Percentiles rank a stretch among this genome's conserved stretches.
phyloP scores from a whole-genome alignment of 2,329 filamentous ascomycete genomes.

The Cytospora mali region DNA sequence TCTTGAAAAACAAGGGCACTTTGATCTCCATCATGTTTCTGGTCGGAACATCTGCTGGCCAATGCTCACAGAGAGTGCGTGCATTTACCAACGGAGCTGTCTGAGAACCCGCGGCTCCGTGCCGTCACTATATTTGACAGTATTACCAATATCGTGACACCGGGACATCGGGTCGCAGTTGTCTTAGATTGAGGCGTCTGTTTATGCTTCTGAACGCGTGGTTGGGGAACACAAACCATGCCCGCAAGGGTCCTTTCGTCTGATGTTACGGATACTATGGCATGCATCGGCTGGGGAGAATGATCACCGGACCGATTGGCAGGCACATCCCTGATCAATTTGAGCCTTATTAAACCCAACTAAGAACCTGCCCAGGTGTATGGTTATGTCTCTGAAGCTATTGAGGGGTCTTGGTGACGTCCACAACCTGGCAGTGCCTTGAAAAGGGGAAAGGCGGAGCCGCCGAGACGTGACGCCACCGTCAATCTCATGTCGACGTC shows the following conservation, averaged over 20 bases:
- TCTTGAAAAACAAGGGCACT: conserved; percentile 11
- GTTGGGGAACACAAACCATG: not conserved
- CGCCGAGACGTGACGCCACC: not conserved
- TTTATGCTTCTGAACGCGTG: not conserved
- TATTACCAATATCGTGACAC: conserved; percentile 6
- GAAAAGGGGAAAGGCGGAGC: not conserved
- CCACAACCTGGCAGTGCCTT: conserved; percentile 5
- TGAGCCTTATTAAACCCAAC: conserved; percentile 1
- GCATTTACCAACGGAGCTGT: conserved; percentile 14
- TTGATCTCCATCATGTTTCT: conserved; percentile 14
- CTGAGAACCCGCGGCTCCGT: conserved; percentile 14
- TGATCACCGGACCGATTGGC: conserved; percentile 14
- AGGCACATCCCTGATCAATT: conserved; percentile 10
- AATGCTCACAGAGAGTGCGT: conserved; percentile 15
- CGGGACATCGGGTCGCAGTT: conserved; percentile 13
- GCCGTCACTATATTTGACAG: conserved; percentile 15
- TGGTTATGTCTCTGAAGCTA: conserved; percentile 6
- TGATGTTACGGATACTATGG: conserved; percentile 15
- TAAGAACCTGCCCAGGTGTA: too few species aligned
- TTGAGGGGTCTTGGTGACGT: not conserved
- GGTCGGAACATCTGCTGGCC: not conserved
- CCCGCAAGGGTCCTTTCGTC: conserved; percentile 6
- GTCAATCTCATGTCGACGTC: not conserved
- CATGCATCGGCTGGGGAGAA: conserved; percentile 1
- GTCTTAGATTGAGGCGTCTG: conserved; percentile 16